phyloP scores from a whole-genome alignment of 176 grass and related monocot species.

The Tillandsia fasciculata region DNA sequence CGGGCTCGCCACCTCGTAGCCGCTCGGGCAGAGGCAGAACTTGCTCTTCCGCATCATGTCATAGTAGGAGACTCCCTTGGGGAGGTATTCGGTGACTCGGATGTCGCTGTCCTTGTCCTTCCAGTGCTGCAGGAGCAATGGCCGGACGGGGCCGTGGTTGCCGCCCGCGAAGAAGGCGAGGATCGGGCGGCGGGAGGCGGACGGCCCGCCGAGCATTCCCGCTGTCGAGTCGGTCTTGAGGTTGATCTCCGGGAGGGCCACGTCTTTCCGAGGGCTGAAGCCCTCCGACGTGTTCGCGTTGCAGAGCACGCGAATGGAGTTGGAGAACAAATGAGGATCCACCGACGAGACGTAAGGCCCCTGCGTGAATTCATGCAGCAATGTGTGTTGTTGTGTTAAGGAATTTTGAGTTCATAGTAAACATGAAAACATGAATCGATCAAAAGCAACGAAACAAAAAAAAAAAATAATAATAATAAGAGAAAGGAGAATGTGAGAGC shows the following conservation, averaged over 20 bases:
- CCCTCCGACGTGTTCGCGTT: constrained; percentile 94
- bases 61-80: constrained; percentile 46
- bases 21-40: constrained; percentile 80
- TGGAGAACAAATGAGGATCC: constrained; percentile 29
- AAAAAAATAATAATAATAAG: too few species aligned
- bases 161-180: constrained; percentile 85
- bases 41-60: constrained; percentile 67
- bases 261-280: constrained; percentile 61
- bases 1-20: constrained; percentile 90
- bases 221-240: constrained; percentile 32
- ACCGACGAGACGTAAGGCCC: constrained; percentile 56
- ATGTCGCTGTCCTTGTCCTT: constrained; percentile 36
- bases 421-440: neutral
- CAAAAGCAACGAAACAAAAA: too few species aligned
- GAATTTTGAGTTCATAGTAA: neutral
- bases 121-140: constrained; percentile 48
- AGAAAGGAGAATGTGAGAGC: too few species aligned
- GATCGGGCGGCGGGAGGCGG: constrained; percentile 46
- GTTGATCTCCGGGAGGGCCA: constrained; percentile 69
- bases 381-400: neutral
- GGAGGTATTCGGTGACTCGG: constrained; percentile 68
- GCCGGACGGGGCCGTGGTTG: constrained; percentile 62
- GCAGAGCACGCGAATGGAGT: constrained; percentile 74
- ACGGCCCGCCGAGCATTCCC: constrained; percentile 48
- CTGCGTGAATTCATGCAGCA: constrained; percentile 23